Percentiles rank a stretch among this genome's conserved stretches.
phyloP scores from a whole-genome alignment of 1,139 yeast genomes.

The Protomyces inundatus region DNA sequence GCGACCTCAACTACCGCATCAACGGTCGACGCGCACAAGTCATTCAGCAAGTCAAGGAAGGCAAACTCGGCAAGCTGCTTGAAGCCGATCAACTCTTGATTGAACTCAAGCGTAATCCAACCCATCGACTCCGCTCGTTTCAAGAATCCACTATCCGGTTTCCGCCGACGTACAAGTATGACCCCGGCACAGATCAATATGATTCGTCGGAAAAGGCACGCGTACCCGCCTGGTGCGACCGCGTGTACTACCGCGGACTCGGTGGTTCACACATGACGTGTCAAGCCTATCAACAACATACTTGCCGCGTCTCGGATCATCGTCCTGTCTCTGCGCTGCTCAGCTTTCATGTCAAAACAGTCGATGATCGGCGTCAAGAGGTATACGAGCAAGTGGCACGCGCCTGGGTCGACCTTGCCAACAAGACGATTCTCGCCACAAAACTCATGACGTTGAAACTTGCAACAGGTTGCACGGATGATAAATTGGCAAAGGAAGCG shows the following conservation, averaged over 20 bases:
- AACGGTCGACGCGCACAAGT: conserved; percentile 64
- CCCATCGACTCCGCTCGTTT: conserved; percentile 58
- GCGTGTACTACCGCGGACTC: conserved; percentile 60
- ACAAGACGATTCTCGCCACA: conserved; percentile 4
- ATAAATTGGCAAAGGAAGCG: conserved; percentile 4
- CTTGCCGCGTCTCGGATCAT: conserved; percentile 73
- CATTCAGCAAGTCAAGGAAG: conserved; percentile 49
- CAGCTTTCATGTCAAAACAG: conserved; percentile 42
- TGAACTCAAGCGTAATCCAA: conserved; percentile 67
- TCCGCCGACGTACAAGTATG: conserved; percentile 88
- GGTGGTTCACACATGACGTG: conserved; percentile 35
- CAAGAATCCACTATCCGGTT: conserved; percentile 66
- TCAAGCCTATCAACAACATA: conserved; percentile 36
- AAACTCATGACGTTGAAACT: conserved; percentile 3
- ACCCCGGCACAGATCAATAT: conserved; percentile 68
- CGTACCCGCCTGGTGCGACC: conserved; percentile 96
- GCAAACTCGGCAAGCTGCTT: conserved; percentile 53
- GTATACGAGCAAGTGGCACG: conserved; percentile 17
- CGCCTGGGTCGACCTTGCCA: conserved; percentile 25
- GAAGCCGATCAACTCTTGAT: conserved; percentile 69
- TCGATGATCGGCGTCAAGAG: conserved; percentile 7
- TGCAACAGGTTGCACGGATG: conserved; percentile 4
- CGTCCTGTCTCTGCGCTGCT: conserved; percentile 83
- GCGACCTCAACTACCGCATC: conserved; percentile 87
- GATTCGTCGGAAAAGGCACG: conserved; percentile 89